Evolutionary conservation across 2,329 filamentous ascomycete species (phyloP).

Genomic region (Botrytis elliptica): DNA sequence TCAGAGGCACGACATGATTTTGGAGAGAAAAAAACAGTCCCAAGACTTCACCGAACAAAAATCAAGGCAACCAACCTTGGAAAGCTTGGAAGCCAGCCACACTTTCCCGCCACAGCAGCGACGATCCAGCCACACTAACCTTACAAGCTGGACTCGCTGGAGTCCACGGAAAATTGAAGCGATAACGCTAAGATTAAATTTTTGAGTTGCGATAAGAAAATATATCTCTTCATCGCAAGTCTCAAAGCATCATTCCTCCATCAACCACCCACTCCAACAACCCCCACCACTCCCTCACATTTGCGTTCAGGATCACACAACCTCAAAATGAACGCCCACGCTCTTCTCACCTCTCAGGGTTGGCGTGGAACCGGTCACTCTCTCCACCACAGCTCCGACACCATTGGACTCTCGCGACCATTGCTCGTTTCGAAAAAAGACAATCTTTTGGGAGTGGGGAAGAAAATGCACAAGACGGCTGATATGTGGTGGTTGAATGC

Average conservation of each 20-base stretch:
- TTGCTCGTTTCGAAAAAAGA: conserved; percentile 80
- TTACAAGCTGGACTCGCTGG: not conserved
- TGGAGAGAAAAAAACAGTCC: not conserved
- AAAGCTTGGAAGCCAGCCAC: not conserved
- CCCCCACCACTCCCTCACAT: not conserved
- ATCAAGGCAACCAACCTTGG: not conserved
- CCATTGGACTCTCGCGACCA: conserved; percentile 76
- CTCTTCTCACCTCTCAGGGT: conserved; percentile 79
- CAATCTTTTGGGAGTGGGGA: conserved; percentile 77
- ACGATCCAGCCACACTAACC: not conserved
- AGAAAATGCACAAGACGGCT: conserved; percentile 61
- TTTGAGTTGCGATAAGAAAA: conserved; percentile 21
- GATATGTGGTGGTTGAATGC: conserved; percentile 98
- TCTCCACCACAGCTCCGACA: conserved; percentile 71
- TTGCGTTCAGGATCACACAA: not conserved
- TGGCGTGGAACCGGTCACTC: conserved; percentile 90
- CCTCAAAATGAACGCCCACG: conserved; percentile 74
- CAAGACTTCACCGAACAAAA: not conserved
- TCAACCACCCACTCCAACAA: not conserved
- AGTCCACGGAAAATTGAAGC: not conserved
- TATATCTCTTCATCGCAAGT: conserved; percentile 14
- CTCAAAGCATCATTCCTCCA: not conserved
- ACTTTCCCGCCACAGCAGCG: not conserved
- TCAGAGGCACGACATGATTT: not conserved
- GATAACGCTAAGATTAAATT: conserved; percentile 20